Percentiles rank a stretch among this genome's conserved stretches.
phyloP scores from a whole-genome alignment of 2,329 filamentous ascomycete species.

The Cladosporium sp. region DNA sequence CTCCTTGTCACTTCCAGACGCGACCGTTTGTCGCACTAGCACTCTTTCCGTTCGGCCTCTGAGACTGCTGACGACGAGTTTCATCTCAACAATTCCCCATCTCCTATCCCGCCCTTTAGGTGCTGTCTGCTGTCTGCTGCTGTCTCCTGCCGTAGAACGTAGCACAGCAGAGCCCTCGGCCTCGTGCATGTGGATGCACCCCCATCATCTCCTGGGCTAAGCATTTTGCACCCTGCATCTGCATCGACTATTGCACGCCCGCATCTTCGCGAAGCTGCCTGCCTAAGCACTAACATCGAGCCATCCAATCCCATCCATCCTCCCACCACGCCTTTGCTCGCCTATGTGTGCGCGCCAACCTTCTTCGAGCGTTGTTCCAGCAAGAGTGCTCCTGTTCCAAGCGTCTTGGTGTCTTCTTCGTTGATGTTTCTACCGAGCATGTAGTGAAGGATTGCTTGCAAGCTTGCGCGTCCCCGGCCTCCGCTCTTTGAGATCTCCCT shows the following conservation, averaged over 20 bases:
- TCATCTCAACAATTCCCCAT: slow-evolving; percentile 10
- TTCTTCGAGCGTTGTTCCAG: neutral
- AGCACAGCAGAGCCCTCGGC: neutral
- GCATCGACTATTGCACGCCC: slow-evolving; percentile 12
- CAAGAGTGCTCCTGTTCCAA: neutral
- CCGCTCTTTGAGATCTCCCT: neutral
- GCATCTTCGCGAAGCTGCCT: slow-evolving; percentile 4
- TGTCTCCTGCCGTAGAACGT: neutral
- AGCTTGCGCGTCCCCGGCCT: slow-evolving; percentile 14
- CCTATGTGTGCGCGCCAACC: neutral
- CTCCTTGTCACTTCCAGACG: neutral
- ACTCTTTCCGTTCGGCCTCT: neutral
- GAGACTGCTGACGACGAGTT: slow-evolving; percentile 18
- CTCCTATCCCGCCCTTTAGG: neutral
- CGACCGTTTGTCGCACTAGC: slow-evolving; percentile 9
- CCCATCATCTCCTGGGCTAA: slow-evolving; percentile 14
- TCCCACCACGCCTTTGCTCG: too few species aligned
- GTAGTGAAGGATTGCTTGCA: slow-evolving; percentile 5
- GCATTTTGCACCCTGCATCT: slow-evolving; percentile 6
- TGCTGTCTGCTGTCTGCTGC: neutral
- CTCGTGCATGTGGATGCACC: slow-evolving; percentile 6
- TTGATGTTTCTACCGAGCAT: neutral
- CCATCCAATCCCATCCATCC: neutral
- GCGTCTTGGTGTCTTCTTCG: neutral
- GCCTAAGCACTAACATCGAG: neutral